Percentiles rank a stretch among this genome's conserved stretches.
Conservation (phyloP, 495 filamentous ascomycete genomes). For the Hyaloscypha finlandica region DNA sequence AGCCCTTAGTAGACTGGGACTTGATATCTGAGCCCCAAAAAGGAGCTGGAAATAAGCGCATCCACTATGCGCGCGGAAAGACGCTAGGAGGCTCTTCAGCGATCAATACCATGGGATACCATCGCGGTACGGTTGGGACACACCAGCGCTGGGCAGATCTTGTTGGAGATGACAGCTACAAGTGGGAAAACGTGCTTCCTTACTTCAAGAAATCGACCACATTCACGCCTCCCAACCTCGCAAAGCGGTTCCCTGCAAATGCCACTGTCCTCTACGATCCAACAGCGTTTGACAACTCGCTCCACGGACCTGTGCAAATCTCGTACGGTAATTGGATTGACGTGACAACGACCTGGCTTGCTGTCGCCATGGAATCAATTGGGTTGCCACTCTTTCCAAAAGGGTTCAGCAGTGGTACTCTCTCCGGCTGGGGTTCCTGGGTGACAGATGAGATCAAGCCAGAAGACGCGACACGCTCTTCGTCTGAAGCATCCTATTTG, state of each 20-base stretch:
- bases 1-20: constrained; percentile 42
- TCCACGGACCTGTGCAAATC: constrained; percentile 51
- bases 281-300: constrained; percentile 33
- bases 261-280: constrained; percentile 47
- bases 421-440: constrained; percentile 41
- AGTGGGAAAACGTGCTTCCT: constrained; percentile 52
- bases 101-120: constrained; percentile 34
- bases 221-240: constrained; percentile 52
- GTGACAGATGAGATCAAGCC: constrained; percentile 41
- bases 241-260: constrained; percentile 34
- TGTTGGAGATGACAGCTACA: constrained; percentile 58
- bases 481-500: constrained; percentile 41
- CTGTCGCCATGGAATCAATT: constrained; percentile 36
- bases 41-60: constrained; percentile 41
- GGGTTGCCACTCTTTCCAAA: constrained; percentile 33
- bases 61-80: constrained; percentile 37
- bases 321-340: constrained; percentile 50
- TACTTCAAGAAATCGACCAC: constrained; percentile 54
- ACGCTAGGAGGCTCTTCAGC: constrained; percentile 34
- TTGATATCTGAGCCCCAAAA: constrained; percentile 53
- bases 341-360: constrained; percentile 37
- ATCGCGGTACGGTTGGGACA: constrained; percentile 43
- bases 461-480: constrained; percentile 36
- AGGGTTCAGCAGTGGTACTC: constrained; percentile 45
- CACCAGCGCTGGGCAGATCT: constrained; percentile 58